Conservation (phyloP, 2,329 filamentous ascomycete genomes). For the Microsporum ferrugineum region DNA sequence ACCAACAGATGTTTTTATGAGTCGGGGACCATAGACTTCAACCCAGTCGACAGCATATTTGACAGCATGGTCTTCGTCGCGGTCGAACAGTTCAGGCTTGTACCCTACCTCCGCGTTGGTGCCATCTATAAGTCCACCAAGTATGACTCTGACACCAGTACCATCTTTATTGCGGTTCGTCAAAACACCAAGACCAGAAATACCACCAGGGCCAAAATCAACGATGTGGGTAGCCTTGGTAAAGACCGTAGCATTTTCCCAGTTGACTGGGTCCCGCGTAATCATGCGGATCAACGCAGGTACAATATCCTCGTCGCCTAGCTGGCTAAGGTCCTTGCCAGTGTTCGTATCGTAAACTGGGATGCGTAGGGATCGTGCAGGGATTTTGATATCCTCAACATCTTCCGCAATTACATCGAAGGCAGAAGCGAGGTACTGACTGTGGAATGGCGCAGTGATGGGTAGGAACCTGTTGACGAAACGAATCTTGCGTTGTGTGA, state of each 20-base stretch:
- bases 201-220: constrained; percentile 92
- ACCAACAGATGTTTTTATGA: constrained; percentile 80
- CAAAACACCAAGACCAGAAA: constrained; percentile 87
- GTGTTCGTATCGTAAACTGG: constrained; percentile 84
- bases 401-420: constrained; percentile 76
- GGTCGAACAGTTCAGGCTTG: constrained; percentile 94
- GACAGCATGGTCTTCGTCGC: constrained; percentile 86
- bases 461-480: constrained; percentile 96
- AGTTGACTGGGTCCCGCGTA: constrained; percentile 85
- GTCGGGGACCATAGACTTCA: constrained; percentile 84
- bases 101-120: constrained; percentile 87
- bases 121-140: constrained; percentile 86
- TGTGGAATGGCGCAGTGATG: constrained; percentile 97
- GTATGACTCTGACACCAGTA: constrained; percentile 88
- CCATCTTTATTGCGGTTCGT: constrained; percentile 99
- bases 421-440: constrained; percentile 76
- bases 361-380: constrained; percentile 62
- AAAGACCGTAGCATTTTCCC: constrained; percentile 91
- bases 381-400: constrained; percentile 68
- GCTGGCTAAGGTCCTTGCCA: constrained; percentile 66
- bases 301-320: constrained; percentile 65
- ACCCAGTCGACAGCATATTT: constrained; percentile 97
- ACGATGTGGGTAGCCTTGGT: constrained; percentile 83
- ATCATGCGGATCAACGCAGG: constrained; percentile 83
- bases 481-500: constrained; percentile 89